These are phyloP conservation scores for Laetiporus sulphureus DNA, from an alignment of 1,284 basidiomycete genomes.

Conservation along the genomic window DNA sequence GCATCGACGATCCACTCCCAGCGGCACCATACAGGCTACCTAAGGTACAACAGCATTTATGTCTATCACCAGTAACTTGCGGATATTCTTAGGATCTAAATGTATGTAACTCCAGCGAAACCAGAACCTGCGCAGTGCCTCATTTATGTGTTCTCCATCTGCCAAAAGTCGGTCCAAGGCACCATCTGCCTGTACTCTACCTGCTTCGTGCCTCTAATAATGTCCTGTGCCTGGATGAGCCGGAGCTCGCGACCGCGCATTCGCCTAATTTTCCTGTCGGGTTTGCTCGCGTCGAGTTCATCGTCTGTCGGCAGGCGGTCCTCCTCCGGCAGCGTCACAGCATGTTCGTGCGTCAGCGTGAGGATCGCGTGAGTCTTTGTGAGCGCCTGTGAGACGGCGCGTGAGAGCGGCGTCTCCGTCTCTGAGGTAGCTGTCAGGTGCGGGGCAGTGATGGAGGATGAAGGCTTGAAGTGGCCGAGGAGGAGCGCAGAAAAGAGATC, in stretches of 20 bases:
- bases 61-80: no score
- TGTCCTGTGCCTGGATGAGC: constrained; percentile 70
- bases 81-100: no score
- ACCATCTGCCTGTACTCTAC: constrained; percentile 26
- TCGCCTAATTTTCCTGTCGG: constrained; percentile 56
- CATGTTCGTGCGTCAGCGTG: constrained; percentile 57
- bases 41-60: no score
- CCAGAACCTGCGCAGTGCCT: no score
- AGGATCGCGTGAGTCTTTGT: constrained; percentile 86
- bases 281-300: constrained; percentile 62
- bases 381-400: constrained; percentile 67
- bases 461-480: constrained; percentile 68
- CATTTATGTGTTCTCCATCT: not conserved
- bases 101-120: no score
- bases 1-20: constrained; percentile 13
- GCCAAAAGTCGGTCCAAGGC: constrained; percentile 37
- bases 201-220: constrained; percentile 31
- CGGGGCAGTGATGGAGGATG: constrained; percentile 11
- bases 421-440: constrained; percentile 19
- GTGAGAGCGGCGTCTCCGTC: constrained; percentile 36
- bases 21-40: no score
- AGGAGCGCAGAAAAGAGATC: constrained; percentile 95
- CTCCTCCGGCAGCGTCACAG: constrained; percentile 46
- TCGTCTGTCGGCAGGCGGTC: constrained; percentile 61
- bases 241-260: constrained; percentile 81